Percentiles rank a stretch among this genome's conserved stretches.
Evolutionary conservation across 306 rosid genomes (phyloP).

Genomic region (Dalbergia cochinchinensis): DNA sequence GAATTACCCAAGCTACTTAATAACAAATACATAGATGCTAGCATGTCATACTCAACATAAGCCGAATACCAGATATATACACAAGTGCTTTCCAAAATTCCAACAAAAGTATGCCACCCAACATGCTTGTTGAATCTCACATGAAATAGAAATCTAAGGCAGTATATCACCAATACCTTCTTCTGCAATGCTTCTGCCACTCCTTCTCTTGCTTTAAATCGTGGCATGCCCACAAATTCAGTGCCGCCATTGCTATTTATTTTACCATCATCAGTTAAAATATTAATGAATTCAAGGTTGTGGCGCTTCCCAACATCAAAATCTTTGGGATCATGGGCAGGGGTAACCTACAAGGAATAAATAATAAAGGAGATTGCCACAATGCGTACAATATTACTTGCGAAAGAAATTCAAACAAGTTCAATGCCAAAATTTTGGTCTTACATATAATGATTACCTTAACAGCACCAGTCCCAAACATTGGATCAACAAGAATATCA

Average conservation of each 20-base stretch:
- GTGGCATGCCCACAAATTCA: slow-evolving; percentile 85
- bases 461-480: slow-evolving; percentile 95
- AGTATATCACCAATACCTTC: slow-evolving; percentile 67
- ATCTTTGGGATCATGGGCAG: slow-evolving; percentile 99
- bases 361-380: slow-evolving; percentile 19
- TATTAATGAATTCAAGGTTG: slow-evolving; percentile 78
- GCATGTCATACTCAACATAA: too few relatives aligned
- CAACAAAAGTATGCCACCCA: too few relatives aligned
- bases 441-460: slow-evolving; percentile 67
- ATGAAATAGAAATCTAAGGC: too few relatives aligned
- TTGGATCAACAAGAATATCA: slow-evolving; percentile 88
- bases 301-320: slow-evolving; percentile 93
- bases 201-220: slow-evolving; percentile 84
- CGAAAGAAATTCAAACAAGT: slow-evolving; percentile 43
- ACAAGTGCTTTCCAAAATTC: too few relatives aligned
- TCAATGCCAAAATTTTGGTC: background rate
- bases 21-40: too few relatives aligned
- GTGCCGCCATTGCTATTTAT: slow-evolving; percentile 89
- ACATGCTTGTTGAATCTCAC: too few relatives aligned
- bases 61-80: too few relatives aligned
- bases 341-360: slow-evolving; percentile 80
- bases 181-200: slow-evolving; percentile 72
- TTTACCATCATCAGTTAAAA: slow-evolving; percentile 89
- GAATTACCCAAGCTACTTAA: too few relatives aligned
- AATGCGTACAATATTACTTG: slow-evolving; percentile 21